Base-by-base conservation (phyloP, 2,329 filamentous ascomycete genomes). In the Arthrobotrys musiformis region DNA sequence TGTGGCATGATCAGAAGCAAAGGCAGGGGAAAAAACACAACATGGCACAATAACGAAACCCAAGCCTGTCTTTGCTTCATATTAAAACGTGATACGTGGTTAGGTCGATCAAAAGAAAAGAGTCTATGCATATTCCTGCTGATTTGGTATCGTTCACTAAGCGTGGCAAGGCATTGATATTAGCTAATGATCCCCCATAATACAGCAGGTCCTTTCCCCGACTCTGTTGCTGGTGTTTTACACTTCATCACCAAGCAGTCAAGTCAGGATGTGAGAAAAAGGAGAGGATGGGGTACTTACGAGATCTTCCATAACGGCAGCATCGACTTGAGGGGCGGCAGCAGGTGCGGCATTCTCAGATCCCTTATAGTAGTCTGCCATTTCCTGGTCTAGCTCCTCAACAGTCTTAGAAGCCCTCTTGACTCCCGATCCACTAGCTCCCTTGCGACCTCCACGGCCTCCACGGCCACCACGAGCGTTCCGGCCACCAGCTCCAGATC, bases 321-420 rank as follows among this genome's bases (percentile, higher is more conserved):
- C 85, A 78, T 85, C 85, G 42, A 86, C 85, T 67, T 84, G 83
- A 66, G 85, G 81, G 74, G 87, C 84, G 46, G 84, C 83, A 69
- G 85, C 86, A 62, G 85, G 83, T 44, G 85, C 85, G 78, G 85
- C 85, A 79, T 86, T 86, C 63, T 84, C 85, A 79, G 85, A 82
- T 61, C 80, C 81, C 64, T 87, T 89, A 83, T 96, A 98, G 86
- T 99, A 99, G 84, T 98, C 95, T 19, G 90, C 90, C 95, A 99
- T 99, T 84, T 99, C 95, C 3, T 93, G 93, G 83, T 99, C 95
- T 26, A 99, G 90, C 86, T 99, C 94, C 83, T 97, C 94, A 0
- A 91, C 90, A 0, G 93, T 97, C 92, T 98, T 98, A 86, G 87
- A 85, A 85, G 89, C 96, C 87, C 82, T 67, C 56, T 78, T 78